Evolutionary conservation across 371 early-diverging fungal genomes (phyloP).

Genomic region (Synchytrium microbalum): DNA sequence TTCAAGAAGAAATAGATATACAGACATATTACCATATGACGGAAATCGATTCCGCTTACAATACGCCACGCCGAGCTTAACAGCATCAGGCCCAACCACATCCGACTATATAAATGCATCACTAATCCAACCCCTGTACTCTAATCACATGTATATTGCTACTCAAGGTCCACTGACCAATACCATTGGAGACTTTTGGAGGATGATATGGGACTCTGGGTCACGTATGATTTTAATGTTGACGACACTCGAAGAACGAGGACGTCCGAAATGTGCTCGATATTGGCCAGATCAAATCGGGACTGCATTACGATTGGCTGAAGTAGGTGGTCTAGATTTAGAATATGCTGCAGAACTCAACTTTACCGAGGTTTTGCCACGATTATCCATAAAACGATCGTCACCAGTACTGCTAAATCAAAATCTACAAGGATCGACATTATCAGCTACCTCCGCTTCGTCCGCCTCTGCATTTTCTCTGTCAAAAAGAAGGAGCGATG

Average conservation of each 20-base stretch:
- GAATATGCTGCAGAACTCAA: conserved; percentile 9
- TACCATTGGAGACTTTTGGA: conserved; percentile 86
- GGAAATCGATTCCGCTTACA: conserved; percentile 18
- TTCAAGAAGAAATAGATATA: conserved; percentile 52
- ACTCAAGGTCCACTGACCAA: conserved; percentile 81
- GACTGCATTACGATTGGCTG: not conserved
- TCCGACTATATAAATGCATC: conserved; percentile 79
- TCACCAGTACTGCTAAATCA: not conserved
- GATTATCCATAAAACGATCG: not conserved
- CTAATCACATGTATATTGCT: conserved; percentile 56
- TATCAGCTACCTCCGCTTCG: too few relatives aligned
- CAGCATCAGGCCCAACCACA: conserved; percentile 17
- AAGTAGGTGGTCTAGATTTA: conserved; percentile 3
- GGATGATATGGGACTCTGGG: conserved; percentile 77
- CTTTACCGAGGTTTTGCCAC: not conserved
- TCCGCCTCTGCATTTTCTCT: too few relatives aligned
- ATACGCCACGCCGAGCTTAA: conserved; percentile 9
- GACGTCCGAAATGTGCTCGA: conserved; percentile 63
- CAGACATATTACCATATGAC: conserved; percentile 70
- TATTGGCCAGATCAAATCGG: conserved; percentile 59
- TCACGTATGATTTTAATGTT: conserved; percentile 78
- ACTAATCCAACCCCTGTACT: conserved; percentile 20
- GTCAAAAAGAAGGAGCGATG: not conserved
- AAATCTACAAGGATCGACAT: not conserved
- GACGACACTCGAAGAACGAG: conserved; percentile 73